These are phyloP conservation scores for Luffa acutangula DNA, from an alignment of 306 rosid genomes.

Conservation along the genomic window DNA sequence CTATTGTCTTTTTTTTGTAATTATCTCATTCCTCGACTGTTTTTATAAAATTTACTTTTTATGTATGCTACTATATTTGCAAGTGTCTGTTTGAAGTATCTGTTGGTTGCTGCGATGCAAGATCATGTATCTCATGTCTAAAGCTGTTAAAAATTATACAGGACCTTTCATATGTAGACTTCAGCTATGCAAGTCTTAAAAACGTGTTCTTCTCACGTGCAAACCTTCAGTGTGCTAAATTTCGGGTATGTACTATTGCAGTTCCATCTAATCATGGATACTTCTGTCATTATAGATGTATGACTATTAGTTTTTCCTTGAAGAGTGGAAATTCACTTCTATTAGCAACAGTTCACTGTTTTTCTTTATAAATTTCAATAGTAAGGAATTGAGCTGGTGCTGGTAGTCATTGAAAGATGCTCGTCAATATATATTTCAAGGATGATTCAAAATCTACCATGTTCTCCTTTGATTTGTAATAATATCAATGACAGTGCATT, in stretches of 20 bases:
- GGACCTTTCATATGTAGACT: slow-evolving; percentile 82
- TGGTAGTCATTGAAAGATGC: neutral
- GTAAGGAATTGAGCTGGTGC: neutral
- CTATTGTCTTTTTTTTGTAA: neutral
- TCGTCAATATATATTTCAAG: neutral
- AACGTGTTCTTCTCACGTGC: slow-evolving; percentile 86
- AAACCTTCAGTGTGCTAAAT: slow-evolving; percentile 79
- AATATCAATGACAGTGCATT: neutral
- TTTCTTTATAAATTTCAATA: neutral
- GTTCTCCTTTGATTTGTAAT: neutral
- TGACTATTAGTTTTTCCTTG: neutral
- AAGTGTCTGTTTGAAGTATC: neutral
- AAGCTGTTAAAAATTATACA: slow-evolving; percentile 27
- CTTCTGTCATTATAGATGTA: neutral
- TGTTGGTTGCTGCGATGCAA: neutral
- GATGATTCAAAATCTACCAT: neutral
- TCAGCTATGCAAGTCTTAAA: slow-evolving; percentile 88
- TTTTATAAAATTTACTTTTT: neutral
- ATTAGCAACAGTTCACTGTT: neutral
- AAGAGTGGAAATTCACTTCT: neutral
- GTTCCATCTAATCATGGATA: neutral
- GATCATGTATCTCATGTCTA: neutral
- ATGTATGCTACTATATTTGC: neutral
- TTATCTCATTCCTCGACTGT: neutral
- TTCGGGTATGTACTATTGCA: slow-evolving; percentile 52